phyloP scores from a whole-genome alignment of 108 stramenopile genomes.

The Cyclostephanos tholiformis region DNA sequence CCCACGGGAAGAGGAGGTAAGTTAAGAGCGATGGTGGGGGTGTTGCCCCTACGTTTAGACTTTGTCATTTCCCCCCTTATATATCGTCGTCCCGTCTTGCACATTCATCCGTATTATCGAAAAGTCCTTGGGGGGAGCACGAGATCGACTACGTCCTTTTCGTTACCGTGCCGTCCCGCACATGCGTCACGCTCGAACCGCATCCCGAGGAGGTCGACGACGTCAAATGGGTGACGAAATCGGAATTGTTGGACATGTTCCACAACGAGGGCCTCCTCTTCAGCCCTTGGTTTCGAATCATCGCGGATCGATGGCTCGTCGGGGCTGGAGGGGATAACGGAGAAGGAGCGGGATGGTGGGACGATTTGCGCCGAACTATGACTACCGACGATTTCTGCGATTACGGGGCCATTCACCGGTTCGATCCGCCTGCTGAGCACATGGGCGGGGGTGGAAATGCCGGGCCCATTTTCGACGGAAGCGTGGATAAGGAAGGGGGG shows the following conservation, averaged over 20 bases:
- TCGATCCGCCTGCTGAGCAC: slow-evolving; percentile 87
- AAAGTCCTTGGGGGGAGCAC: slow-evolving; percentile 97
- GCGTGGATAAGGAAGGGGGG: neutral
- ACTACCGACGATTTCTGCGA: slow-evolving; percentile 75
- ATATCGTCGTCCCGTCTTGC: no score
- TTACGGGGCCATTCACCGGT: slow-evolving; percentile 70
- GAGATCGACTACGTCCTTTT: slow-evolving; percentile 99
- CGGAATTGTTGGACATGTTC: slow-evolving; percentile 77
- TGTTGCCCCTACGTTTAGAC: no score
- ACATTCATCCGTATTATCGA: no score
- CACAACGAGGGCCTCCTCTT: slow-evolving; percentile 69
- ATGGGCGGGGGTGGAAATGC: slow-evolving; percentile 86
- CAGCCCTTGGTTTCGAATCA: slow-evolving; percentile 93
- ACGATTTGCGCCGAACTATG: slow-evolving; percentile 79
- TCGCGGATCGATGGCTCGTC: slow-evolving; percentile 81
- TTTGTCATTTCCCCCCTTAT: no score
- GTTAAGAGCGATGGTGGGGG: no score
- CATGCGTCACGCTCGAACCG: slow-evolving; percentile 69
- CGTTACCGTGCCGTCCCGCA: slow-evolving; percentile 61
- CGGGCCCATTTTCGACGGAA: slow-evolving; percentile 56
- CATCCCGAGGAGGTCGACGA: slow-evolving; percentile 94
- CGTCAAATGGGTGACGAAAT: slow-evolving; percentile 66
- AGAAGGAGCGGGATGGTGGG: slow-evolving; percentile 72
- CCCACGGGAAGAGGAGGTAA: slow-evolving; percentile 63
- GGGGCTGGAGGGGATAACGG: neutral